phyloP scores from a whole-genome alignment of 768 basidiomycete species.

The Lactifluus pinguis region DNA sequence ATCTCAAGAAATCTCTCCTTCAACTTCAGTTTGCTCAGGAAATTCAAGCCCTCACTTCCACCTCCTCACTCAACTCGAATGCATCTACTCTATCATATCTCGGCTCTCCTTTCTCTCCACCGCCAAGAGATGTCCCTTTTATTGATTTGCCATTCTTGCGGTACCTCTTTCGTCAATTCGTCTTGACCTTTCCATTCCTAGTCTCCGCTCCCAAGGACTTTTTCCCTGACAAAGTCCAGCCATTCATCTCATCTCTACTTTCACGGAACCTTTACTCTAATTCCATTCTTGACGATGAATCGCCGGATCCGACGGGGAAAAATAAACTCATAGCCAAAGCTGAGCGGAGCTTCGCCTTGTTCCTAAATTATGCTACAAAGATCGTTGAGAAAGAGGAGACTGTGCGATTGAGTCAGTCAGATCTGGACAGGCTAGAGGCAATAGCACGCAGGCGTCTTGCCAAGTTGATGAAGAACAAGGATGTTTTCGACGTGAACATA shows the following conservation, averaged over 20 bases:
- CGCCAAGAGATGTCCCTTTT: slow-evolving; percentile 45
- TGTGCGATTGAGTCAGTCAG: slow-evolving; percentile 78
- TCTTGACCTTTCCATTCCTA: slow-evolving; percentile 94
- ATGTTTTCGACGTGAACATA: slow-evolving; percentile 83
- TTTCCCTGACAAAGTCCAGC: slow-evolving; percentile 91
- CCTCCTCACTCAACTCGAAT: slow-evolving; percentile 30
- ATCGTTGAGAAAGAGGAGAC: slow-evolving; percentile 81
- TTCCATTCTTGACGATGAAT: slow-evolving; percentile 48
- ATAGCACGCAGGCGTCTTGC: slow-evolving; percentile 57
- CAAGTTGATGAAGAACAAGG: slow-evolving; percentile 36
- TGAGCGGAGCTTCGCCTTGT: slow-evolving; percentile 77
- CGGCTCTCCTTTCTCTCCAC: slow-evolving; percentile 77
- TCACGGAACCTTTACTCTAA: slow-evolving; percentile 66
- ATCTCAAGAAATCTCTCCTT: slow-evolving; percentile 93
- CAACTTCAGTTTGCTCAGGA: slow-evolving; percentile 80
- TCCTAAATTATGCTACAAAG: slow-evolving; percentile 77
- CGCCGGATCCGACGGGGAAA: slow-evolving; percentile 44
- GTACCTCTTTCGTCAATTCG: slow-evolving; percentile 86
- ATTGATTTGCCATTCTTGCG: slow-evolving; percentile 82
- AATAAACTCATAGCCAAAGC: slow-evolving; percentile 65
- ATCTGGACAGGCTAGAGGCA: slow-evolving; percentile 69
- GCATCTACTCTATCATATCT: slow-evolving; percentile 75
- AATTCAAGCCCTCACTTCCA: slow-evolving; percentile 53
- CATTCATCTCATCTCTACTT: slow-evolving; percentile 78
- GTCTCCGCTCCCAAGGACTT: slow-evolving; percentile 82